Base-by-base conservation (phyloP, 2,329 filamentous ascomycete species). In the Karstenula rhodostoma region DNA sequence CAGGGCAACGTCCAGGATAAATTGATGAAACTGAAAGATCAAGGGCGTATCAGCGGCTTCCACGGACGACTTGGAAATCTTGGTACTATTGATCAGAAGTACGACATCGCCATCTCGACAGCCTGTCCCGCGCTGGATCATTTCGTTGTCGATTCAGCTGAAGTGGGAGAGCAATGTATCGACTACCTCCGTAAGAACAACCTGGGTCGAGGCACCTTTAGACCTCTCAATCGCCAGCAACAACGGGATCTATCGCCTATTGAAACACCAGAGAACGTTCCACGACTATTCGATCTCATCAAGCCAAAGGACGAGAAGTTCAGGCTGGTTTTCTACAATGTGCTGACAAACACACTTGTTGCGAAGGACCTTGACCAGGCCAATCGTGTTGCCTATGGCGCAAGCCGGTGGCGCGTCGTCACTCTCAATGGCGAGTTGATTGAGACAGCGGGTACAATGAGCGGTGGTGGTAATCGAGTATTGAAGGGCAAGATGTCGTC, bases 381-480 rank as follows among this genome's bases (percentile, higher is more conserved):
- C 1, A 97, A 98, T 78, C 89, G 95, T 49, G 97, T 99, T 67
- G 95, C 95, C 8, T 99, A 98, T 72, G 94, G 95, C 44, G 92
- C 92, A 48, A 92, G 89, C 81, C 85, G 95, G 77, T 99, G 95
- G 95, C 89, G 95, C 66, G 95, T 99, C 3, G 95, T 99, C 43
- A 99, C 95, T 0, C 86, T 99, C 2, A 93, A 94, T 62, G 95
- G 95, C 51, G 94, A 97, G 77, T 85, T 99, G 55, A 98, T 99
- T 67, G 95, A 99, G 81, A 96, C 96, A 76, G 97, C 94, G 0
- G 95, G 95, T 84, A 98, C 95, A 37, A 98, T 99, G 95, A 97
- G 92, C 60, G 95, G 95, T 83, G 95, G 95, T 84, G 95, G 95
- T 58, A 94, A 88, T 48, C 91, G 92, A 17, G 92, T 95, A 58